These are phyloP conservation scores for Fusarium nanum DNA, from an alignment of 2,329 filamentous ascomycete genomes.

Conservation along the genomic window DNA sequence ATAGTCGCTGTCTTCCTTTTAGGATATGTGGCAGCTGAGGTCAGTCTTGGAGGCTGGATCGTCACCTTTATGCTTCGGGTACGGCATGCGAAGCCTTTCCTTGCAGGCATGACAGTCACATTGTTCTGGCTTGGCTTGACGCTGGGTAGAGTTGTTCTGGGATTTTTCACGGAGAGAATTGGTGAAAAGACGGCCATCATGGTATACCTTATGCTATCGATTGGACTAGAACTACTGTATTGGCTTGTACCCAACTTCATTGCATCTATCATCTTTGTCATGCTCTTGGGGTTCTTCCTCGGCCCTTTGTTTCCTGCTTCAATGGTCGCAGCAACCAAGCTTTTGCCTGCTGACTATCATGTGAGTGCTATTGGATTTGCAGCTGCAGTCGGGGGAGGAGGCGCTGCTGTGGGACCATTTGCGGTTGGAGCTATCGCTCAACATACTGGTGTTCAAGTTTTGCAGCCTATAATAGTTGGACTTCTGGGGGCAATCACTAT, in stretches of 20 bases:
- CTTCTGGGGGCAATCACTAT: slow-evolving; percentile 59
- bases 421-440: slow-evolving; percentile 75
- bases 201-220: slow-evolving; percentile 71
- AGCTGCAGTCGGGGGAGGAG: slow-evolving; percentile 79
- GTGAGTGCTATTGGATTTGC: slow-evolving; percentile 85
- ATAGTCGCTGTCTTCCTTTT: slow-evolving; percentile 79
- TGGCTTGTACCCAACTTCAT: slow-evolving; percentile 85
- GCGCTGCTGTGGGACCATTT: slow-evolving; percentile 75
- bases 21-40: slow-evolving; percentile 82
- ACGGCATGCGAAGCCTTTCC: slow-evolving; percentile 74
- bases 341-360: slow-evolving; percentile 78
- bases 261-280: slow-evolving; percentile 77
- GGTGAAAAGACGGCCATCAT: slow-evolving; percentile 76
- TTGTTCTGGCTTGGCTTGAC: slow-evolving; percentile 89
- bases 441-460: slow-evolving; percentile 64
- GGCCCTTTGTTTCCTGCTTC: slow-evolving; percentile 83
- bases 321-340: slow-evolving; percentile 77
- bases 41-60: slow-evolving; percentile 81
- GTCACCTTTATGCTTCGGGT: slow-evolving; percentile 88
- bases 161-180: slow-evolving; percentile 78
- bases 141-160: slow-evolving; percentile 76
- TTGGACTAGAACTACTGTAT: slow-evolving; percentile 77
- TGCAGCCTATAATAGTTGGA: slow-evolving; percentile 67
- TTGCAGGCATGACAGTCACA: slow-evolving; percentile 79
- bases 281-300: slow-evolving; percentile 81